Evolutionary conservation across 1,284 basidiomycete genomes (phyloP), one percentile per base, ranked within the genome.

Genomic region (Apiotrichum brassicae): DNA sequence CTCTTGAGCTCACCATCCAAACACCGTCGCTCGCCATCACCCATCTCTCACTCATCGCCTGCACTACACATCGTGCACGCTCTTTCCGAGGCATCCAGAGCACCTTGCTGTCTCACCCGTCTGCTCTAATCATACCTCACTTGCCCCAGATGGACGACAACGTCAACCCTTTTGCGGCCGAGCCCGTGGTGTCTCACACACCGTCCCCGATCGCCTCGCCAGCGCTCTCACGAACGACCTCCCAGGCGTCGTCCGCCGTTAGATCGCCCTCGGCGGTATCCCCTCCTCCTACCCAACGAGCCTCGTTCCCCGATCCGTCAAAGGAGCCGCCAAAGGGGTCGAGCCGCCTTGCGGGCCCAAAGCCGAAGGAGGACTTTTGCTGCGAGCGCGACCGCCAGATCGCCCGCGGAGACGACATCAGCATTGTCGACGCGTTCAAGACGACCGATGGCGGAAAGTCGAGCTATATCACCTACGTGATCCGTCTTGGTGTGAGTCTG

Each of bases 391-490:
- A 73, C 51, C 64, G 63, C 24, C 66, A 71, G 50, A 68, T 72
- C 43, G 47, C 56, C 11, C 55, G 60, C 16, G 72, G 70, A 0
- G 68, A 66, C 28, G 67, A 73, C 51, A 66, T 74, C 37, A 56
- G 59, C 51, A 94, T 97, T 62, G 79, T 84, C 39, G 94, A 98
- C 69, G 94, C 94, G 4, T 83, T 88, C 75, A 98, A 98, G 82
- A 97, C 92, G 14, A 82, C 84, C 12, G 81, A 90, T 51, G 88
- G 88, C 63, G 81, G 89, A 19, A 82, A 80, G 49, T 85, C 89
- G 12, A 84, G 86, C 9, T 98, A 95, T 68, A 98, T 98, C 69
- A 84, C 87, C 58, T 98, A 98, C 77, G 82, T 94, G 53, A 93
- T 97, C 63, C 82, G 79, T 49, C 85, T 91, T 42, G 92, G 91